Percentiles rank a stretch among this genome's conserved stretches.
phyloP scores from a whole-genome alignment of 2,329 filamentous ascomycete genomes.

The Cladosporium austrohemisphaericum region DNA sequence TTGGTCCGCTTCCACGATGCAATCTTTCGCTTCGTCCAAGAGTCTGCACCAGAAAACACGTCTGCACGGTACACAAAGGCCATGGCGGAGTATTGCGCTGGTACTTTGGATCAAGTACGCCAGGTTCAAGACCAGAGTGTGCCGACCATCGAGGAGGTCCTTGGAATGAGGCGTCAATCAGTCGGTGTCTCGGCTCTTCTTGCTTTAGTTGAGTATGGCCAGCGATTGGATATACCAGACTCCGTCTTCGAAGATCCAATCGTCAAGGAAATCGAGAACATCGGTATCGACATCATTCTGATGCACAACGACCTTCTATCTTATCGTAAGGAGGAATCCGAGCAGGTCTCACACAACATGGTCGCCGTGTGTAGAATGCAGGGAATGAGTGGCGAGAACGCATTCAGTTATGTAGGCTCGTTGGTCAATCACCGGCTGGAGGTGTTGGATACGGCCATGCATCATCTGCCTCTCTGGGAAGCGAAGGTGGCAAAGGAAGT shows the following conservation, averaged over 20 bases:
- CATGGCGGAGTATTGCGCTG: constrained; percentile 1
- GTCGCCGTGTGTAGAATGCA: background rate
- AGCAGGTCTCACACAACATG: background rate
- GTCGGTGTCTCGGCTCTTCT: background rate
- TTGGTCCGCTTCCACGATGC: background rate
- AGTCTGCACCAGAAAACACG: background rate
- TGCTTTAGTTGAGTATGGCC: constrained; percentile 6
- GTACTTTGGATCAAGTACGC: background rate
- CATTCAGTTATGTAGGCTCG: background rate
- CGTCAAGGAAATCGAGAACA: background rate
- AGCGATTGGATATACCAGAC: background rate
- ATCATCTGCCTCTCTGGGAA: background rate
- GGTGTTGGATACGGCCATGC: background rate
- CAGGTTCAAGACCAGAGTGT: background rate
- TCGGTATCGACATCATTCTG: constrained; percentile 2
- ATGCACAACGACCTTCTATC: constrained; percentile 13
- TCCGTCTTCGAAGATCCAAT: background rate
- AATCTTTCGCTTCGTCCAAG: background rate
- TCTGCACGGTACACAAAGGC: background rate
- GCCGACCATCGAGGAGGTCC: background rate
- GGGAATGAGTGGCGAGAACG: background rate
- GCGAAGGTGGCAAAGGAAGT: background rate
- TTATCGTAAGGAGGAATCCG: constrained; percentile 8
- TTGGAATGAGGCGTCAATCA: background rate
- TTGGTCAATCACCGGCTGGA: background rate